Base-by-base conservation (phyloP, 2,329 filamentous ascomycete species). In the Ceratocystis colombiana region DNA sequence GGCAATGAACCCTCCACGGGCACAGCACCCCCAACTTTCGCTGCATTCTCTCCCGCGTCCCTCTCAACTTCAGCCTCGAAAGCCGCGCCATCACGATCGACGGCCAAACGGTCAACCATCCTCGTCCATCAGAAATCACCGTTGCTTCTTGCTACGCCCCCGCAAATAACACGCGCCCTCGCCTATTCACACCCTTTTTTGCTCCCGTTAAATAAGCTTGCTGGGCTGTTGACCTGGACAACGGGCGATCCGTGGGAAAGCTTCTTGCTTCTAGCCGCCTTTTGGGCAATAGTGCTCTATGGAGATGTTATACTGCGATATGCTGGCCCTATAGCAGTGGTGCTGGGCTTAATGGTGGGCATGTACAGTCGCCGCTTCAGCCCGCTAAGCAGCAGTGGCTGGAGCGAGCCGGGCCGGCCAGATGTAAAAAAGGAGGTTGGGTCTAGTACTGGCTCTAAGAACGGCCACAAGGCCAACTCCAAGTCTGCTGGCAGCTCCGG, bases 111-210 rank as follows among this genome's bases (percentile, higher is more conserved):
- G 59, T 95, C 90, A 20, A 95, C 90, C 67, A 92, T 99, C 71
- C 85, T 97, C 71, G 92, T 99, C 22, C 92, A 97, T 76, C 93
- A 96, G 75, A 99, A 97, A 77, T 96, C 90, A 17, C 94, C 94
- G 10, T 78, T 99, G 59, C 82, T 99, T 20, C 87, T 96, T 68
- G 91, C 93, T 17, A 99, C 94, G 8, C 94, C 94, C 55, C 94
- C 94, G 1, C 90, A 96, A 73, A 88, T 99, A 74, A 99, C 94
- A 1, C 85, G 94, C 71, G 92, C 93, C 15, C 82, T 99, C 68
- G 93, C 93, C 70, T 96, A 97, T 75, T 96, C 92, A 69, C 93
- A 99, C 74, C 92, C 94, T 0, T 97, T 96, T 74, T 80, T 99
- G 6, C 79, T 96, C 6, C 91, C 92, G 5, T 79, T 97, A 67